Evolutionary conservation across 805 yeast genomes (phyloP).

Genomic region (Sugiyamaella valdiviana): DNA sequence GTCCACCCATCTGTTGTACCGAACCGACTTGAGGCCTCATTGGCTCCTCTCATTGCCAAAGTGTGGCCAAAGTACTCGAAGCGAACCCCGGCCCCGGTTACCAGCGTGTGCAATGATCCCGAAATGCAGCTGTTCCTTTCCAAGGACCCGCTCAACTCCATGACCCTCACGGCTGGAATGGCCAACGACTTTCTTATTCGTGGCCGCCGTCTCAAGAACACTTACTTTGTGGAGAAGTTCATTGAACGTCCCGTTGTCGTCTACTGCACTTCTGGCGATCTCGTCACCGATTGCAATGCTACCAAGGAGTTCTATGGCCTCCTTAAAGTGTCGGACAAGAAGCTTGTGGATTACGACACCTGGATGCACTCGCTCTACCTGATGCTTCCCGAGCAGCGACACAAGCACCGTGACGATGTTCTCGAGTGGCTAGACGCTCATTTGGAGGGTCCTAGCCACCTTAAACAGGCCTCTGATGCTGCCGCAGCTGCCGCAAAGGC

Average conservation of each 20-base stretch:
- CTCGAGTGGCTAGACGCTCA: slow-evolving; percentile 20
- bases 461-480: slow-evolving; percentile 3
- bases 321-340: slow-evolving; percentile 21
- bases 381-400: slow-evolving; percentile 10
- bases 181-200: slow-evolving; percentile 33
- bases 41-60: slow-evolving; percentile 26
- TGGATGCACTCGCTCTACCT: slow-evolving; percentile 21
- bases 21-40: slow-evolving; percentile 21
- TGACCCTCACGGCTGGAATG: slow-evolving; percentile 27
- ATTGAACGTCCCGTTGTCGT: slow-evolving; percentile 33
- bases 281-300: slow-evolving; percentile 15
- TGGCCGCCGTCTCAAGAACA: slow-evolving; percentile 29
- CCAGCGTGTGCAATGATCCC: slow-evolving; percentile 27
- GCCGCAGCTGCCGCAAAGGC: background rate
- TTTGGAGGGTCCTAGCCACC: slow-evolving; percentile 7
- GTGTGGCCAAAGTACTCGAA: slow-evolving; percentile 26
- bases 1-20: slow-evolving; percentile 23
- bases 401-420: slow-evolving; percentile 14
- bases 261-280: slow-evolving; percentile 29
- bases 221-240: slow-evolving; percentile 24
- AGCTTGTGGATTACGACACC: slow-evolving; percentile 14
- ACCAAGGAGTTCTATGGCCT: slow-evolving; percentile 20
- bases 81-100: slow-evolving; percentile 22
- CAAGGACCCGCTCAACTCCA: slow-evolving; percentile 26
- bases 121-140: slow-evolving; percentile 18